Evolutionary conservation across 768 basidiomycete species (phyloP).

Genomic region (Tricholoma furcatifolium): DNA sequence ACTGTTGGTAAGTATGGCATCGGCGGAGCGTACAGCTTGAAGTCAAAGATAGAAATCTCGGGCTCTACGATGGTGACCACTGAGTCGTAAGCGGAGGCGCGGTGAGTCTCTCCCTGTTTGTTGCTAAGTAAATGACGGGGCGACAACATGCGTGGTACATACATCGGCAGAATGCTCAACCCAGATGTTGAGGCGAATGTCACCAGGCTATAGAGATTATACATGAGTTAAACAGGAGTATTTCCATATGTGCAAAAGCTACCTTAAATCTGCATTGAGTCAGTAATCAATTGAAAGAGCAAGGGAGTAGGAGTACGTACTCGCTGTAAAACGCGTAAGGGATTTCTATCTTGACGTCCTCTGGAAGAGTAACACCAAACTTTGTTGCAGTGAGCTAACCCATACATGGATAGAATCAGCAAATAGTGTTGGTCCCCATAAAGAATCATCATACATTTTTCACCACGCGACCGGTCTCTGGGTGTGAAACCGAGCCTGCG

Average conservation of each 20-base stretch:
- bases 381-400: slow-evolving; percentile 56
- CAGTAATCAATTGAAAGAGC: slow-evolving; percentile 6
- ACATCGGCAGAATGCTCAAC: slow-evolving; percentile 70
- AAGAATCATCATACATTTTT: slow-evolving; percentile 60
- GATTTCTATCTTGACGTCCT: slow-evolving; percentile 58
- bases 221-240: no score
- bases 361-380: slow-evolving; percentile 51
- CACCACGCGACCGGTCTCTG: slow-evolving; percentile 59
- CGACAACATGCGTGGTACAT: slow-evolving; percentile 17
- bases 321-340: slow-evolving; percentile 81
- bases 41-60: slow-evolving; percentile 72
- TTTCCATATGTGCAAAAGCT: slow-evolving; percentile 1
- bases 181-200: slow-evolving; percentile 72
- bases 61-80: slow-evolving; percentile 81
- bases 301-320: slow-evolving; percentile 41
- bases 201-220: slow-evolving; percentile 64
- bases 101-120: slow-evolving; percentile 53
- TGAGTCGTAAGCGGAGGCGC: slow-evolving; percentile 70
- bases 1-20: not conserved
- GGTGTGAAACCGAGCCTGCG: slow-evolving; percentile 66
- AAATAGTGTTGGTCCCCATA: not conserved
- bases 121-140: not conserved
- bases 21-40: slow-evolving; percentile 63
- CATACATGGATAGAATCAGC: slow-evolving; percentile 4
- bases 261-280: slow-evolving; percentile 58